Percentiles rank a stretch among this genome's conserved stretches.
Conservation (phyloP, 1,284 basidiomycete species). For the Malassezia slooffiae region DNA sequence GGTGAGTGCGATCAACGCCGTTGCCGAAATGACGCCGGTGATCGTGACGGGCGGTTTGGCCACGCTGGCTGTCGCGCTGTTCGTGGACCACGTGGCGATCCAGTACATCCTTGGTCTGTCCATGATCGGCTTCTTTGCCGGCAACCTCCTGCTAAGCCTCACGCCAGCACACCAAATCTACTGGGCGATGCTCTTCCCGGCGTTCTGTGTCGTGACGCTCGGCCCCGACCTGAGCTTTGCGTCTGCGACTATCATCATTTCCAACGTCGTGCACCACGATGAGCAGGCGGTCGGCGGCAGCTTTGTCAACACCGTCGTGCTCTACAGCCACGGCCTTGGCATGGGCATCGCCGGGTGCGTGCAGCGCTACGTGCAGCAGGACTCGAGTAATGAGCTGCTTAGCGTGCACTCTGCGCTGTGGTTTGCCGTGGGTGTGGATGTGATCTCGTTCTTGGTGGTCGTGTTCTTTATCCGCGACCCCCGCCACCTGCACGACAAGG, state of each 20-base stretch:
- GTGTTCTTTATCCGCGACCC: background rate
- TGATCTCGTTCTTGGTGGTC: background rate
- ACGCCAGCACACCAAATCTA: slow-evolving; percentile 17
- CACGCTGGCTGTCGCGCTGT: slow-evolving; percentile 18
- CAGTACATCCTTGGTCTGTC: slow-evolving; percentile 18
- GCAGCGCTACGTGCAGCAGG: slow-evolving; percentile 17
- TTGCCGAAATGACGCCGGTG: slow-evolving; percentile 17
- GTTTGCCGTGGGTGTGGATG: background rate
- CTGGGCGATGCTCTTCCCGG: slow-evolving; percentile 21
- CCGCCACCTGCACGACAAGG: no score
- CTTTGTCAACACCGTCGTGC: slow-evolving; percentile 32
- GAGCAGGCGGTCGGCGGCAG: slow-evolving; percentile 28
- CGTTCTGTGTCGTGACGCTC: slow-evolving; percentile 18
- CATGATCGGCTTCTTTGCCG: slow-evolving; percentile 23
- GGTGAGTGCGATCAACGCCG: slow-evolving; percentile 12
- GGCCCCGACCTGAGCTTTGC: slow-evolving; percentile 34
- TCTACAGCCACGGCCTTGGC: slow-evolving; percentile 30
- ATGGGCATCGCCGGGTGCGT: slow-evolving; percentile 31
- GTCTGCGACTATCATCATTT: slow-evolving; percentile 23
- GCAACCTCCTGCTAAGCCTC: slow-evolving; percentile 17
- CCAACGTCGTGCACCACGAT: slow-evolving; percentile 19
- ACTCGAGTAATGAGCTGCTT: background rate
- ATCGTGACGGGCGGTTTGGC: slow-evolving; percentile 21
- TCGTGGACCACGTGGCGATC: slow-evolving; percentile 13
- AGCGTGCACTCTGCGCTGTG: background rate